Percentiles rank a stretch among this genome's conserved stretches.
Conservation (phyloP, 352 stramenopile genomes). For the Phytophthora idaei region DNA sequence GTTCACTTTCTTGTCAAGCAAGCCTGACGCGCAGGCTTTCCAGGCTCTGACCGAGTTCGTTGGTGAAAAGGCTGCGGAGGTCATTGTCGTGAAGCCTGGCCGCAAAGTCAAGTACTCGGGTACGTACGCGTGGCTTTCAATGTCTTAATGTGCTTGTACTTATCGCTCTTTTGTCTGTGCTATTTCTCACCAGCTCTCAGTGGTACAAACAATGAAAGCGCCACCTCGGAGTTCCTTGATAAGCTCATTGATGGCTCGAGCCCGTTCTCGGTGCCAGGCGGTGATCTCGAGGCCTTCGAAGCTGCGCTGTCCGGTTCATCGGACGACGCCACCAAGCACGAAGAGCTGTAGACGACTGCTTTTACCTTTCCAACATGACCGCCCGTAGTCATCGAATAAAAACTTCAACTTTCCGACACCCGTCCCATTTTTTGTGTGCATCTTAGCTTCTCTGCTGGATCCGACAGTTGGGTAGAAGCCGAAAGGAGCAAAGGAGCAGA, state of each 20-base stretch:
- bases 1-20: conserved; percentile 63
- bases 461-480: neutral
- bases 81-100: conserved; percentile 68
- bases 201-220: conserved; percentile 34
- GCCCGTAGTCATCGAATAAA: too few species aligned
- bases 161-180: conserved; percentile 12
- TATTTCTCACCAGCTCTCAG: conserved; percentile 39
- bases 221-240: conserved; percentile 58
- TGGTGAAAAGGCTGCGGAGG: conserved; percentile 31
- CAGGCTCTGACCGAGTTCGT: conserved; percentile 46
- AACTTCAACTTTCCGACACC: neutral
- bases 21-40: conserved; percentile 42
- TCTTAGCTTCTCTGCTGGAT: neutral
- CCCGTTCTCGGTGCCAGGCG: conserved; percentile 40
- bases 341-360: conserved; percentile 31
- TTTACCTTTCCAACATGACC: neutral
- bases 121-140: conserved; percentile 32
- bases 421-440: neutral
- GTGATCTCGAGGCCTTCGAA: conserved; percentile 33
- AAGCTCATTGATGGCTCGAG: conserved; percentile 71
- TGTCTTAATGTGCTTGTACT: neutral
- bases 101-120: conserved; percentile 65
- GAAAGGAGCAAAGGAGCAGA: neutral
- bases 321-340: conserved; percentile 25
- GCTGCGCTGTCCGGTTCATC: conserved; percentile 19